Evolutionary conservation across 257 asterid genomes (phyloP).

Genomic region (Forsythia suspensa): DNA sequence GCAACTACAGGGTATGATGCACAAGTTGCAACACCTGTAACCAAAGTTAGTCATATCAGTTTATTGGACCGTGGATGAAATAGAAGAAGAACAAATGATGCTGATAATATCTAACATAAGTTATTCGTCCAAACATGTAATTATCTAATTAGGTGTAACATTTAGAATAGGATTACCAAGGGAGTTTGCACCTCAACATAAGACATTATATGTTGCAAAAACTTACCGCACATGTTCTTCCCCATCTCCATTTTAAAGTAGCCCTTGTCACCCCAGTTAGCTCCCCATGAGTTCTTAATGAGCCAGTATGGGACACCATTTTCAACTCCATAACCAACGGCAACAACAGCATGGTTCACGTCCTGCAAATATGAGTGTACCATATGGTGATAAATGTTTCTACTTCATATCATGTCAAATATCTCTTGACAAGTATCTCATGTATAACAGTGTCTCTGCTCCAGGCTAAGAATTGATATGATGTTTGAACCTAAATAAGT

Average conservation of each 20-base stretch:
- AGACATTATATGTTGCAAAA: background rate
- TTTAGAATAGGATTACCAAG: background rate
- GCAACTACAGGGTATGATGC: slow-evolving; percentile 71
- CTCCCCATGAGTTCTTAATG: slow-evolving; percentile 97
- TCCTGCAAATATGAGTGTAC: slow-evolving; percentile 47
- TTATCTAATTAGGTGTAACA: background rate
- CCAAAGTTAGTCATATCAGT: background rate
- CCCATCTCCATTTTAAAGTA: slow-evolving; percentile 98
- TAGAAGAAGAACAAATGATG: background rate
- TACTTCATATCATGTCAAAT: background rate
- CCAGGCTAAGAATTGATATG: background rate
- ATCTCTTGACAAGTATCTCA: background rate
- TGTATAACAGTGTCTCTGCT: background rate
- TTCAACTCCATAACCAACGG: slow-evolving; percentile 95
- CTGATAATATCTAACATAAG: background rate
- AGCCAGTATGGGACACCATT: slow-evolving; percentile 83
- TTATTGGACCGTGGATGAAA: background rate
- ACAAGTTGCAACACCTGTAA: slow-evolving; percentile 72
- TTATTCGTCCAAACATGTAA: background rate
- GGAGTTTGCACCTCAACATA: background rate
- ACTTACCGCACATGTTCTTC: slow-evolving; percentile 95
- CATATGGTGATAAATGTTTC: background rate
- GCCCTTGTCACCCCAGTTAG: slow-evolving; percentile 85
- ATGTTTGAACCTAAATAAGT: background rate
- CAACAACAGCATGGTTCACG: slow-evolving; percentile 96